A percentile compares a stretch with the other conserved stretches of the same genome.
These are phyloP conservation scores for Camillea tinctor DNA, from an alignment of 2,329 filamentous ascomycete genomes.

Conservation along the genomic window DNA sequence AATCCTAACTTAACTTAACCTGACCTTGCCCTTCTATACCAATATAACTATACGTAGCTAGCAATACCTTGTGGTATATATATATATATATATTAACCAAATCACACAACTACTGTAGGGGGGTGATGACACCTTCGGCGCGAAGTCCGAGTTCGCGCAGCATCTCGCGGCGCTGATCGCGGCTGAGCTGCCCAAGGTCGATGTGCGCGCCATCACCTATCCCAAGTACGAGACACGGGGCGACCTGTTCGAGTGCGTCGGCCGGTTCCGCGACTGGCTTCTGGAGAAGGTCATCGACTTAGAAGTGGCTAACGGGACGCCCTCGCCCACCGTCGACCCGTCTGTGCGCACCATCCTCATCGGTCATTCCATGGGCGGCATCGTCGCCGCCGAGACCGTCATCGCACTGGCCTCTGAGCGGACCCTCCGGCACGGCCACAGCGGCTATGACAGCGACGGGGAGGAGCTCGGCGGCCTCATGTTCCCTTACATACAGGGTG, in stretches of 20 bases:
- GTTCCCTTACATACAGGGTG: constrained; percentile 89
- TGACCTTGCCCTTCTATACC: no score
- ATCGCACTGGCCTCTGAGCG: constrained; percentile 64
- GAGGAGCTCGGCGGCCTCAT: constrained; percentile 57
- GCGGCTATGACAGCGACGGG: constrained; percentile 23
- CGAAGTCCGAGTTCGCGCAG: constrained; percentile 64
- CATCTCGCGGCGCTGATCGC: constrained; percentile 66
- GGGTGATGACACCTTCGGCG: constrained; percentile 73
- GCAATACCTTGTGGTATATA: not conserved
- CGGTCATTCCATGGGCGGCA: constrained; percentile 66
- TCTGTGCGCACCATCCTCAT: constrained; percentile 32
- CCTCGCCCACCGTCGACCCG: constrained; percentile 33
- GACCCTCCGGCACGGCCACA: constrained; percentile 37
- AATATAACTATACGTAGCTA: no score
- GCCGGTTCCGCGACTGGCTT: constrained; percentile 77
- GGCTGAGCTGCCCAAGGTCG: constrained; percentile 65
- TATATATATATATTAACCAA: not conserved
- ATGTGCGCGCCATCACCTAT: constrained; percentile 69
- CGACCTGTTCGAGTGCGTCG: constrained; percentile 69
- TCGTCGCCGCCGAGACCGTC: constrained; percentile 87
- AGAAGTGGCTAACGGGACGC: constrained; percentile 70
- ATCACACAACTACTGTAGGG: constrained; percentile 54
- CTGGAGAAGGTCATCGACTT: constrained; percentile 91
- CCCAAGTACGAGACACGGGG: constrained; percentile 81
- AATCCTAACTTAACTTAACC: no score